These are phyloP conservation scores for Chrysopogon serrulatus DNA, from an alignment of 176 grass and related monocot species.

Conservation along the genomic window DNA sequence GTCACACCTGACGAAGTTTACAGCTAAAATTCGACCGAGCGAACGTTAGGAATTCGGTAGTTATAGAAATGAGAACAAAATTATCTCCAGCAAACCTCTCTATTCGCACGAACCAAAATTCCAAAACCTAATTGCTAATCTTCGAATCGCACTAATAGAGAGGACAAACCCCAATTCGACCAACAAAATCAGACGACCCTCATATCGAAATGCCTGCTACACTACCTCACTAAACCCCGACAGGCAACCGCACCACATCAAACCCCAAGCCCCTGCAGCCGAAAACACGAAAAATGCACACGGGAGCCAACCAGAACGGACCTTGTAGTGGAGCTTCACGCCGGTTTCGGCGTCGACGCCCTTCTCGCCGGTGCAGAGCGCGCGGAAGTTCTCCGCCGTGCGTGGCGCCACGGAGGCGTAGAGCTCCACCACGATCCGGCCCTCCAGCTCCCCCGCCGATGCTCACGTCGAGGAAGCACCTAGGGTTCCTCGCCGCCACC, in stretches of 20 bases:
- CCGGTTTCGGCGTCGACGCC: slow-evolving; percentile 54
- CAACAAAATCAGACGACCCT: neutral
- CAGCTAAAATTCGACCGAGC: neutral
- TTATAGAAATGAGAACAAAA: slow-evolving; percentile 3
- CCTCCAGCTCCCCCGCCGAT: slow-evolving; percentile 85
- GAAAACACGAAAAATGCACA: neutral
- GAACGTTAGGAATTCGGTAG: neutral
- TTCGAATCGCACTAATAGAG: neutral
- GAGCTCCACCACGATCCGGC: slow-evolving; percentile 83
- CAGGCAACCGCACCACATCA: neutral
- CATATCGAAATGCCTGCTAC: neutral
- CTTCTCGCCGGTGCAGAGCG: slow-evolving; percentile 93
- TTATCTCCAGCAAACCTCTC: neutral
- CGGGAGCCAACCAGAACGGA: neutral
- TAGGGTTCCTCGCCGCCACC: slow-evolving; percentile 44
- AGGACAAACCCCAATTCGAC: neutral
- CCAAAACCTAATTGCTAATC: neutral
- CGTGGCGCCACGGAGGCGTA: slow-evolving; percentile 57
- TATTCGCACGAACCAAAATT: neutral
- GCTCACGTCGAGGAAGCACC: slow-evolving; percentile 81
- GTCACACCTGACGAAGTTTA: neutral
- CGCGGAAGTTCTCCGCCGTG: slow-evolving; percentile 95
- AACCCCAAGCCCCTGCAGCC: neutral
- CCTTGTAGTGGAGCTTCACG: slow-evolving; percentile 78
- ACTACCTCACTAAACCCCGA: neutral